Evolutionary conservation across 257 asterid genomes (phyloP).

Genomic region (Solanum paucissectum): DNA sequence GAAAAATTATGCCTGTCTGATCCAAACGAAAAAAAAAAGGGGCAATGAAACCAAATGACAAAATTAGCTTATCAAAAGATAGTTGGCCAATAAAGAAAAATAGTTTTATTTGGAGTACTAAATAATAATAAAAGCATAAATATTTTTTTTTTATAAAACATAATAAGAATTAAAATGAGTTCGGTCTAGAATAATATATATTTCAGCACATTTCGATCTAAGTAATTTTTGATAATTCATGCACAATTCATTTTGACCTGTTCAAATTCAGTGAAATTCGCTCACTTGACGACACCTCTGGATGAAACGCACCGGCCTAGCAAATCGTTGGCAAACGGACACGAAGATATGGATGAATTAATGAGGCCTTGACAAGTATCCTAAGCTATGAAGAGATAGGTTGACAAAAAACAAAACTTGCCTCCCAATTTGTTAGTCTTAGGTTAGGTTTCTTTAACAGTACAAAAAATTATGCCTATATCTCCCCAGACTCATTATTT

Average conservation of each 20-base stretch:
- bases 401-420: not conserved
- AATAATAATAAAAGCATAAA: not conserved
- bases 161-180: not conserved
- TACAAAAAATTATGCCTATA: not conserved
- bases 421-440: not conserved
- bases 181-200: not conserved
- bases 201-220: not conserved
- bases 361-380: not conserved
- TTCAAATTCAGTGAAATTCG: not conserved
- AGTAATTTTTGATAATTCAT: not conserved
- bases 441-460: not conserved
- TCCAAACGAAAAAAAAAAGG: not conserved
- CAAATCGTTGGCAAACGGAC: not conserved
- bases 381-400: not conserved
- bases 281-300: not conserved
- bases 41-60: no score
- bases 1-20: not conserved
- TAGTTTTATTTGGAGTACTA: not conserved
- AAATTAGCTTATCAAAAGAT: not conserved
- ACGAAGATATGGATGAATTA: not conserved
- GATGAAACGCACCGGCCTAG: not conserved
- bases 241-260: not conserved
- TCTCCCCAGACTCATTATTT: not conserved
- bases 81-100: no score
- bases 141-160: not conserved